Base-by-base conservation (phyloP, 305 asterid species). In the Fraxinus ornus region DNA sequence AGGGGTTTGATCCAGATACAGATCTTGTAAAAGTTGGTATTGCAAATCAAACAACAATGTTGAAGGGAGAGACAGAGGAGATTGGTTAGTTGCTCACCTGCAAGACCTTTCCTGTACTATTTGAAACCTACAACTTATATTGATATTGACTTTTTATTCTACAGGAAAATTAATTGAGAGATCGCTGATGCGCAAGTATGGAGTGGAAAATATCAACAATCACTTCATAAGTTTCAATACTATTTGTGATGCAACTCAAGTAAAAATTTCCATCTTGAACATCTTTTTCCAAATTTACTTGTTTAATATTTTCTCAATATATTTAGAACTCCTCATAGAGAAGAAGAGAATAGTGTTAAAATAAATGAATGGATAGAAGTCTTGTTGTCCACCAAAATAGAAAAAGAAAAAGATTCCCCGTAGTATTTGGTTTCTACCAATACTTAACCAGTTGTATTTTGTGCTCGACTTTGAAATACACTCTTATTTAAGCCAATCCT, bases 181-280 rank as follows among this genome's bases (percentile, higher is more conserved):
- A 86, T 90, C 95, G 88, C 85, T 93, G 90, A 96, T 96, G 99
- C 93, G 87, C 71, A 96, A 92, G 89, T 88, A 87, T 76, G 99
- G 99, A 76, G 98, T 96, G 57, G 93, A 90, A 90, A 94, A 94
- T 87, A 44, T 94, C 79, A 93, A 90, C 84, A 36, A 85, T 80
- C 98, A 96, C 93, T 96, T 96, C 91, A 84, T 92, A 78, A 96
- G 99, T 88, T 96, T 96, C 92, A 94, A 96, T 92, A 96, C 99
- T 36, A 96, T 96, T 28, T 96, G 99, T 3, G 98, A 96, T 87
- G 99, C 99, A 15, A 90, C 90, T 75, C 94, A 91, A 83, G 95
- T 91, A 90, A 86, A 57, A 57, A n/a, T 19, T 17, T 17, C 8
- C 62, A 0, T 81, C 55, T 78, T 77, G n/a, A 52, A 77, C 66